Base-by-base conservation (phyloP, 1,284 basidiomycete species). In the Lentinula novae-zelandiae region DNA sequence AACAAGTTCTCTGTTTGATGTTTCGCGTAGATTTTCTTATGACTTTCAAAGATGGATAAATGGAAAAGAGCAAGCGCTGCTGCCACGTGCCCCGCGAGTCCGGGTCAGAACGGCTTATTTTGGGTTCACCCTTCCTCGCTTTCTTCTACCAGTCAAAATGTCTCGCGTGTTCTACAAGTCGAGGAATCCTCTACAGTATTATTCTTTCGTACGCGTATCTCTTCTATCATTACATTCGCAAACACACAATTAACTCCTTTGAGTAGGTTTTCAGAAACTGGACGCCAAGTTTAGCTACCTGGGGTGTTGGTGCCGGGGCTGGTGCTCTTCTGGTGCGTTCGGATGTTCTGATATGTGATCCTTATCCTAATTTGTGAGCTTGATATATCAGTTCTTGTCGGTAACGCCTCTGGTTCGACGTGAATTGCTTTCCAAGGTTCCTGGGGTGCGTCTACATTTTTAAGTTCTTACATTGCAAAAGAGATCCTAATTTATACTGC, bases 271-370 rank as follows among this genome's bases (percentile, higher is more conserved):
- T 58, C 31, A 42, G 49, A 20, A 44, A 59, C 44, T 91, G 89
- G 89, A 72, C 76, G 34, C 73, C 81, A 10, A 82, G 78, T 64
- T 70, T 88, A 62, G 80, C 81, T 33, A 70, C 89, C 50, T 93
- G 90, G 90, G 87, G 87, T 62, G 74, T 80, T 61, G 86, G 87
- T 65, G 79, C 76, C 65, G 89, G 90, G 58, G 76, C 85, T 48
- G 80, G 83, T 55, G 88, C 80, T 56, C 74, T 89, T 70, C 81
- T 87, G 69, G 88, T 91, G 69, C 67, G 86, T 79, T 54, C 0
- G 42, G 9, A 49, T 33, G n/a, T 12, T 33, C 53, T 31, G 55
- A 39, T 22, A 38, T 61, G 57, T 15, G 55, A 59, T 27, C 59
- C 38, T 57, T 34, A n/a, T 44, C 59, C 34, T 57, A 38, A 63